Conservation (phyloP, 192 early-diverging fungal genomes). For the Endogone sp. region DNA sequence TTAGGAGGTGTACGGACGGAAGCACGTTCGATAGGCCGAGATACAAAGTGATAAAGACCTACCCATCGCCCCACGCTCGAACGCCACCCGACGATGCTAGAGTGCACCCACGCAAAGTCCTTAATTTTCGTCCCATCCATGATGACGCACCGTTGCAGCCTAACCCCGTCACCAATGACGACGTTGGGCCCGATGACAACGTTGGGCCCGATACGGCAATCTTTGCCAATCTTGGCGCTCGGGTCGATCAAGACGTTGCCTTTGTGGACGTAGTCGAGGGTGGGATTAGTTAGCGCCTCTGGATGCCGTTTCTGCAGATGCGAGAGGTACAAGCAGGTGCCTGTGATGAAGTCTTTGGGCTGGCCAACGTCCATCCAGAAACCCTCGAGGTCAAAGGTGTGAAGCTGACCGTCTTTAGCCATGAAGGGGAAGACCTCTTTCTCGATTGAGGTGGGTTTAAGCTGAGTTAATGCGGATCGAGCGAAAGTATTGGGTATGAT, state of each 20-base stretch:
- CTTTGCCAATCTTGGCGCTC: slow-evolving; percentile 88
- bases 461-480: slow-evolving; percentile 31
- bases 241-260: slow-evolving; percentile 94
- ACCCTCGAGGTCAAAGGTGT: slow-evolving; percentile 90
- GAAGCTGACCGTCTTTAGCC: slow-evolving; percentile 82
- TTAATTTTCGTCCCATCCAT: slow-evolving; percentile 81
- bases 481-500: too few species aligned
- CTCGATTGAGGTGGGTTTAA: slow-evolving; percentile 96
- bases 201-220: slow-evolving; percentile 97
- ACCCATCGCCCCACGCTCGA: slow-evolving; percentile 92
- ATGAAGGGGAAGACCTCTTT: slow-evolving; percentile 96
- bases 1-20: neutral
- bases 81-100: slow-evolving; percentile 94
- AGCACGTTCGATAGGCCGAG: neutral
- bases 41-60: slow-evolving; percentile 8
- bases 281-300: slow-evolving; percentile 62
- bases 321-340: slow-evolving; percentile 88
- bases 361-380: slow-evolving; percentile 99
- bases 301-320: slow-evolving; percentile 78
- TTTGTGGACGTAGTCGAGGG: slow-evolving; percentile 62
- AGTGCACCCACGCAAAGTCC: slow-evolving; percentile 89
- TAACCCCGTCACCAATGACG: slow-evolving; percentile 91
- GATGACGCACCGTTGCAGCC: slow-evolving; percentile 85
- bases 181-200: slow-evolving; percentile 93
- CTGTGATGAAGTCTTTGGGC: slow-evolving; percentile 96